A percentile compares a stretch with the other conserved stretches of the same genome.
phyloP scores from a whole-genome alignment of 2,329 filamentous ascomycete species.

The Plenodomus tracheiphilus region DNA sequence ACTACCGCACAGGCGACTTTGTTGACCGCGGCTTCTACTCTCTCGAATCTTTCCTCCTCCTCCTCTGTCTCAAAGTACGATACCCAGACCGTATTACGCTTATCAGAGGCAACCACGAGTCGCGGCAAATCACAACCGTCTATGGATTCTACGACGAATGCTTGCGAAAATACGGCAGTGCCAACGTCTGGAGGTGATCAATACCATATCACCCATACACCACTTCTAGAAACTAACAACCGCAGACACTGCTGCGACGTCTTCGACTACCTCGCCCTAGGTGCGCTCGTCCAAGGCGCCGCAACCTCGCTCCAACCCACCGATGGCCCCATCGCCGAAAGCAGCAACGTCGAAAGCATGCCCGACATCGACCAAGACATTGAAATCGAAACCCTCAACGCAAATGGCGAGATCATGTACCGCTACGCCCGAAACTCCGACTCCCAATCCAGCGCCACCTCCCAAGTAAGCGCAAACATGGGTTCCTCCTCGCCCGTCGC shows the following conservation, averaged over 20 bases:
- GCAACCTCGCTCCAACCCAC: conserved; percentile 66
- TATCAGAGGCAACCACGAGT: conserved; percentile 94
- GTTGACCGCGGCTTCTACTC: conserved; percentile 98
- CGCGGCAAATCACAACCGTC: conserved; percentile 93
- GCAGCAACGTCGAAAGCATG: conserved; percentile 54
- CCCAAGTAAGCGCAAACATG: conserved; percentile 35
- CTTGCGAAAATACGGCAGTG: conserved; percentile 90
- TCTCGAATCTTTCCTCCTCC: conserved; percentile 91
- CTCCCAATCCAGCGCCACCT: conserved; percentile 42
- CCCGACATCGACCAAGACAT: conserved; percentile 68
- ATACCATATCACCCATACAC: too few species aligned
- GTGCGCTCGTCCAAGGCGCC: conserved; percentile 88
- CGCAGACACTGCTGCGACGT: conserved; percentile 83
- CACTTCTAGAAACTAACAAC: neutral
- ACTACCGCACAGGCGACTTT: conserved; percentile 72
- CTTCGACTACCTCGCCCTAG: conserved; percentile 93
- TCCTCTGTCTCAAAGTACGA: conserved; percentile 93
- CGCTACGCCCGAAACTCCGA: conserved; percentile 61
- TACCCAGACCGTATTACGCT: conserved; percentile 97
- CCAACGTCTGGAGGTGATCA: conserved; percentile 77
- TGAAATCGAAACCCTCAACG: conserved; percentile 92
- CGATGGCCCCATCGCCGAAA: conserved; percentile 56
- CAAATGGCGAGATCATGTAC: conserved; percentile 76
- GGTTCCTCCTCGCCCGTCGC: conserved; percentile 44
- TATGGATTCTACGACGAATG: conserved; percentile 99